Evolutionary conservation across 1,284 basidiomycete species (phyloP).

Genomic region (Trichosporon sp.): DNA sequence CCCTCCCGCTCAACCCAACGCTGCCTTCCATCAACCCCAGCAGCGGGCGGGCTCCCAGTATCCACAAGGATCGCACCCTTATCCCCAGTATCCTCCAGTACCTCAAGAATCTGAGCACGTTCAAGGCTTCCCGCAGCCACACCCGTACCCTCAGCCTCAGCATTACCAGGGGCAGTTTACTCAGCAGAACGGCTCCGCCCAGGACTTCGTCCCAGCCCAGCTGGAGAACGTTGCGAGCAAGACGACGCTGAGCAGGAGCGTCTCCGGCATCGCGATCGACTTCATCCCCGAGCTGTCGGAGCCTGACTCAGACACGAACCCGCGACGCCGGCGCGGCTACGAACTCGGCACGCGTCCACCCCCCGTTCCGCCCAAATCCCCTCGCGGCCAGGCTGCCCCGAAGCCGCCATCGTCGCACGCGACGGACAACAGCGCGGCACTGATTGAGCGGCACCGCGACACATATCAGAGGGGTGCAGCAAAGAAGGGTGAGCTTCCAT

Average conservation of each 20-base stretch:
- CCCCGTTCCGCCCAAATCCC: background rate
- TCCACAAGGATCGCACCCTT: background rate
- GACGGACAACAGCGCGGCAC: background rate
- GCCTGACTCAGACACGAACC: background rate
- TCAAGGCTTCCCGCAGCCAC: background rate
- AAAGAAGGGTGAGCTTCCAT: background rate
- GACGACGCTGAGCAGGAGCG: background rate
- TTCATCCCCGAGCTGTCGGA: background rate
- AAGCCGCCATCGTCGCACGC: background rate
- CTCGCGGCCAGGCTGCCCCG: background rate
- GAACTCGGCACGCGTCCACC: background rate
- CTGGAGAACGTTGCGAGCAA: background rate
- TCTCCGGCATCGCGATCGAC: background rate
- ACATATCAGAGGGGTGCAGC: background rate
- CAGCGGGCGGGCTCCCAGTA: background rate
- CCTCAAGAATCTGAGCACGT: background rate
- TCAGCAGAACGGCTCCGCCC: background rate
- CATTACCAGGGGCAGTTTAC: background rate
- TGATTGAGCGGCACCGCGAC: background rate
- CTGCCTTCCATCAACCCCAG: background rate
- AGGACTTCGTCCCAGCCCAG: background rate
- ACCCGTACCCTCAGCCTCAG: background rate
- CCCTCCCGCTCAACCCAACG: background rate
- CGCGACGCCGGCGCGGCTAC: background rate
- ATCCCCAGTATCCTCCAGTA: background rate